Evolutionary conservation across 176 grass and related monocot genomes (phyloP).

Genomic region (Zoysia pacifica): DNA sequence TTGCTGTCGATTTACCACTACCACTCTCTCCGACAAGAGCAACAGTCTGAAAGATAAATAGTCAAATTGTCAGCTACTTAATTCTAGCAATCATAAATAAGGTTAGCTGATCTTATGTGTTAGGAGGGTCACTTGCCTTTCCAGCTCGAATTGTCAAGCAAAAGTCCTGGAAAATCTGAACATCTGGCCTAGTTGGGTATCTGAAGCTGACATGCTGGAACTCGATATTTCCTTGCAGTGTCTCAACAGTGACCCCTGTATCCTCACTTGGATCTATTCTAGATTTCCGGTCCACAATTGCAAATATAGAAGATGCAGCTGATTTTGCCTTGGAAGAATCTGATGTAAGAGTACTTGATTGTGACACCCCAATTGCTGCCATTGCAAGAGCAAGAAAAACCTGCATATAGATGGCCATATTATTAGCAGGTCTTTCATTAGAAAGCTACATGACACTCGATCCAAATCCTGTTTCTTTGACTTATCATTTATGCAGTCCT

Average conservation of each 20-base stretch:
- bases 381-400: constrained; percentile 96
- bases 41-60: constrained; percentile 69
- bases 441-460: constrained; percentile 1
- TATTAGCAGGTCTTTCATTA: constrained; percentile 14
- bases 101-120: not conserved
- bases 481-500: not conserved
- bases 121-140: constrained; percentile 57
- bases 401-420: constrained; percentile 38
- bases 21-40: constrained; percentile 96
- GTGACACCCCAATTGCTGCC: constrained; percentile 89
- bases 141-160: constrained; percentile 89
- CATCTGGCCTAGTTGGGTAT: constrained; percentile 81
- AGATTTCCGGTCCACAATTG: constrained; percentile 82
- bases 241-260: constrained; percentile 59
- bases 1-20: constrained; percentile 92
- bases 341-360: constrained; percentile 87
- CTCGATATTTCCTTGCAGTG: constrained; percentile 69
- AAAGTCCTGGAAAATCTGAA: constrained; percentile 93
- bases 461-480: constrained; percentile 13
- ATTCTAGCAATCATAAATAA: constrained; percentile 17
- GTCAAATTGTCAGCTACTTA: constrained; percentile 33
- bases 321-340: constrained; percentile 89
- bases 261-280: constrained; percentile 91
- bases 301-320: constrained; percentile 85
- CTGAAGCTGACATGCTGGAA: constrained; percentile 87